phyloP scores from a whole-genome alignment of 805 yeast species.

The Candida maesae region DNA sequence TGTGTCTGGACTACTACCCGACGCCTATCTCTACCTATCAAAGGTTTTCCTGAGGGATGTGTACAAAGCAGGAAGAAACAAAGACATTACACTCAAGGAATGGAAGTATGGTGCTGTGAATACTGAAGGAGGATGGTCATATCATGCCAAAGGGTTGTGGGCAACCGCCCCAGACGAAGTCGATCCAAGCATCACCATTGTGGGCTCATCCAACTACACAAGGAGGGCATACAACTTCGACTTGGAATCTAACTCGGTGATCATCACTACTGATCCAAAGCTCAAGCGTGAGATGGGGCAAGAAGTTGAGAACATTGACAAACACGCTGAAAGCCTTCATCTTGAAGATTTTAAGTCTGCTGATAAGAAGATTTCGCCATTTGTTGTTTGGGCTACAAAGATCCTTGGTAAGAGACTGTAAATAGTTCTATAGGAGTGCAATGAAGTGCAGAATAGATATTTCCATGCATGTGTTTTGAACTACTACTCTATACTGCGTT shows the following conservation, averaged over 20 bases:
- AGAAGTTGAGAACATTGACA: conserved; percentile 61
- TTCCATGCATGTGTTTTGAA: too few species aligned
- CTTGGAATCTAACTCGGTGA: conserved; percentile 80
- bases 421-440: too few species aligned
- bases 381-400: conserved; percentile 65
- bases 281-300: conserved; percentile 52
- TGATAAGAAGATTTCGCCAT: conserved; percentile 57
- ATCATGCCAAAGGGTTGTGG: conserved; percentile 98
- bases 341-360: conserved; percentile 59
- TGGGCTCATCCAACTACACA: conserved; percentile 94
- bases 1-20: conserved; percentile 75
- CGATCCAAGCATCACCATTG: conserved; percentile 68
- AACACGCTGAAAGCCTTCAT: conserved; percentile 47
- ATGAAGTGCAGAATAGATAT: too few species aligned
- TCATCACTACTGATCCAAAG: conserved; percentile 63
- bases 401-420: conserved; percentile 54
- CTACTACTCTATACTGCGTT: neutral
- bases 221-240: conserved; percentile 84
- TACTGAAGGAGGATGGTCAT: conserved; percentile 87
- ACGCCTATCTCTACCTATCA: conserved; percentile 78
- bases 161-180: conserved; percentile 52
- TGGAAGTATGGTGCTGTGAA: conserved; percentile 89
- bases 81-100: conserved; percentile 58
- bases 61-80: conserved; percentile 35
- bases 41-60: conserved; percentile 59